Base-by-base conservation (phyloP, 1,284 basidiomycete species). In the Mycosarcoma maydis region DNA sequence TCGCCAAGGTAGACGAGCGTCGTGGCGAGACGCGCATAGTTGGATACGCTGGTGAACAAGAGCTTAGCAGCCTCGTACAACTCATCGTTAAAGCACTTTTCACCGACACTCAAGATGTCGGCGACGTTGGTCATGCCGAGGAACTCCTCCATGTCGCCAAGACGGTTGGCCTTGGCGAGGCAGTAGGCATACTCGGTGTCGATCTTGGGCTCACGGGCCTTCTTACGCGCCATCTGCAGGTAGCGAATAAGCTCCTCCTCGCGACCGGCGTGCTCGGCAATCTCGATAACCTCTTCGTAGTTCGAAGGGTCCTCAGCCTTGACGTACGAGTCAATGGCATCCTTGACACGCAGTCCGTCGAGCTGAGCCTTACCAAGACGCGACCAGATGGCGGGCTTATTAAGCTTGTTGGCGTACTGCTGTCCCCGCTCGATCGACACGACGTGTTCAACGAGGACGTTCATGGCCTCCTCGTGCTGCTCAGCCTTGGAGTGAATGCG, bases 181-280 rank as follows among this genome's bases (percentile, higher is more conserved):
- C 78, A 80, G 69, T 77, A 81, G 19, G 78, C 77, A 62, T 81
- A 79, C 59, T 78, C 96, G 14, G 96, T 98, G 83, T 99, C 96
- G 77, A 99, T 95, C 85, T 90, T 94, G 45, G 96, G 96, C 84
- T 99, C 96, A 47, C 96, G 90, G 20, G 97, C 87, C 52, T 91
- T 89, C 86, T 97, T 98, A 83, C 96, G 90, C n/a, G 96, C 94
- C 96, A 98, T 98, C 83, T 99, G 96, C 22, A 99, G 86, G 86
- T 90, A 99, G 64, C 94, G 89, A 52, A 98, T 94, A 51, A 99
- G 89, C 82, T 98, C 96, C 80, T 98, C 96, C 78, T 98, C 92
- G 84, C 98, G 98, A 80, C 94, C 96, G 11, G 96, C 94, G 69
- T 90, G 92, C 81, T 90, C 91, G 49, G 94, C 89, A 68, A 98